Percentiles rank a stretch among this genome's conserved stretches.
Conservation (phyloP, 148 eudicot genomes). For the Diospyros kaki region DNA sequence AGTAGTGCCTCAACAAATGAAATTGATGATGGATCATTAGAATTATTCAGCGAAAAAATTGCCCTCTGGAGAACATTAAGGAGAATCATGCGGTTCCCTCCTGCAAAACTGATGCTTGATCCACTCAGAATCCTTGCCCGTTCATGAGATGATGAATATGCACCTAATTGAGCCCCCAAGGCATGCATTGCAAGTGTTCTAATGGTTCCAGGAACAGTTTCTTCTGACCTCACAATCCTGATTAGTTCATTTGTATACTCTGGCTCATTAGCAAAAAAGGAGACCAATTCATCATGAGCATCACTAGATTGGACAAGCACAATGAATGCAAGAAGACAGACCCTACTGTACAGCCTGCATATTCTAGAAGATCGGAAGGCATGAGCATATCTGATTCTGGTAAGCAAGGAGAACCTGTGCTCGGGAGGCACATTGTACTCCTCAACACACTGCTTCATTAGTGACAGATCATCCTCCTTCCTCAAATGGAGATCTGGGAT, state of each 20-base stretch:
- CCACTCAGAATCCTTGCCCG: conserved; percentile 90
- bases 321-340: conserved; percentile 83
- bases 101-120: conserved; percentile 90
- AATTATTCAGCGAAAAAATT: conserved; percentile 60
- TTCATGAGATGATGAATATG: conserved; percentile 91
- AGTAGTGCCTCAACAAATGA: conserved; percentile 94
- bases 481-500: conserved; percentile 74
- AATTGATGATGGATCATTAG: conserved; percentile 76
- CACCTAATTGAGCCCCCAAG: conserved; percentile 90
- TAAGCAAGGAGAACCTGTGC: conserved; percentile 81
- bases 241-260: conserved; percentile 95
- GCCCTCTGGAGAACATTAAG: conserved; percentile 94
- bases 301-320: conserved; percentile 98
- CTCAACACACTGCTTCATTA: conserved; percentile 67
- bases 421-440: conserved; percentile 71
- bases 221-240: conserved; percentile 88
- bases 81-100: conserved; percentile 90
- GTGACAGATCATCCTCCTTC: conserved; percentile 77
- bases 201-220: conserved; percentile 65
- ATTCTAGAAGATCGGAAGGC: conserved; percentile 73
- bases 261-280: conserved; percentile 95
- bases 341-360: conserved; percentile 87
- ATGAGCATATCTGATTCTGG: conserved; percentile 95
- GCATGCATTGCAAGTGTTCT: conserved; percentile 95
- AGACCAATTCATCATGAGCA: conserved; percentile 90